A percentile compares a stretch with the other conserved stretches of the same genome.
phyloP scores from a whole-genome alignment of 2,329 filamentous ascomycete genomes.

The Arthrobotrys musiformis region DNA sequence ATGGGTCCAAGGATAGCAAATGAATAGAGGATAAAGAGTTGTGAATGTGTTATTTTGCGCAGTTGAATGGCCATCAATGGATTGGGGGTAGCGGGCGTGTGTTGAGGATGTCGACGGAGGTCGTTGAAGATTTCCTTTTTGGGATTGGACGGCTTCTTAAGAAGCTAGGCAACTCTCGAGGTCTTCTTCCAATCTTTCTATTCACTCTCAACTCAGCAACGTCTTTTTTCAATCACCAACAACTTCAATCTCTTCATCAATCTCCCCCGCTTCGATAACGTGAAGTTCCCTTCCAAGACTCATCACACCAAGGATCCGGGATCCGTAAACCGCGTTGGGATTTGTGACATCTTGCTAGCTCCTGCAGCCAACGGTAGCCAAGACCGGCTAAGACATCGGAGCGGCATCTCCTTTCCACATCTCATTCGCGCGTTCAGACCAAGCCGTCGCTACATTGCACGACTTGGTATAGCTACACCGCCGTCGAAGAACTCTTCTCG shows the following conservation, averaged over 20 bases:
- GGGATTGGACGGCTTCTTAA: not conserved
- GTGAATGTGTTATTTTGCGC: too few relatives aligned
- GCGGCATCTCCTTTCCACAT: conserved; percentile 53
- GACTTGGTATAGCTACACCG: conserved; percentile 19
- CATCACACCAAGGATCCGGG: not conserved
- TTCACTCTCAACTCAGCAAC: not conserved
- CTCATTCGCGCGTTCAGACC: conserved; percentile 36
- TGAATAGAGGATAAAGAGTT: too few relatives aligned
- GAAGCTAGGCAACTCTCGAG: not conserved
- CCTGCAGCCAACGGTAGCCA: conserved; percentile 36
- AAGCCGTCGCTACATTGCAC: conserved; percentile 7
- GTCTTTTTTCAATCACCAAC: not conserved
- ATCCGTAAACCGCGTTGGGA: conserved; percentile 16
- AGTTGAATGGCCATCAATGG: not conserved
- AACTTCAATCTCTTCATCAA: not conserved
- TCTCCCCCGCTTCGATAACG: not conserved
- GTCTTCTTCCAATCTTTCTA: not conserved
- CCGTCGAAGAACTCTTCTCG: conserved; percentile 34
- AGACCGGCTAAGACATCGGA: conserved; percentile 39
- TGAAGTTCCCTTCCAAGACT: not conserved
- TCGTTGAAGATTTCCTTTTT: conserved; percentile 35
- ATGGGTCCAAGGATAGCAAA: too few relatives aligned
- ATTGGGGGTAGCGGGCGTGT: not conserved
- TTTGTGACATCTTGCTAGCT: conserved; percentile 30
- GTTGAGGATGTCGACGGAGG: not conserved